Conservation (phyloP, 2,329 filamentous ascomycete genomes). For the Echinosphaeria canescens region DNA sequence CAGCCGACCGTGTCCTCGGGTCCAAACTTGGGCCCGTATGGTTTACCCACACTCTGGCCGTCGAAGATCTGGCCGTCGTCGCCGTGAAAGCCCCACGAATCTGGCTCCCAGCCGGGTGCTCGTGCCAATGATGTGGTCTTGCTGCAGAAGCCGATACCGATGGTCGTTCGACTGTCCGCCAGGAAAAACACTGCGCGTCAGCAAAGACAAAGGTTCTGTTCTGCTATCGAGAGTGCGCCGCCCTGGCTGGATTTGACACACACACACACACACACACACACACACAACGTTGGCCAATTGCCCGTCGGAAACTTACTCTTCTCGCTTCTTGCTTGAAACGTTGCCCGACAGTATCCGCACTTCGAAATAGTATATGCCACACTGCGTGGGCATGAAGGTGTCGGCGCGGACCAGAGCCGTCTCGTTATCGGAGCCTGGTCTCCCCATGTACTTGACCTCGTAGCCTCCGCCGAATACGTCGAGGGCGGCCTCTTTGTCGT, state of each 20-base stretch:
- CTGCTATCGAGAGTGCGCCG: too few species aligned
- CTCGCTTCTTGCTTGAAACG: constrained; percentile 24
- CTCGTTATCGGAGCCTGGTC: too few species aligned
- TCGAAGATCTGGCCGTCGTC: constrained; percentile 43
- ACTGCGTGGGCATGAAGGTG: constrained; percentile 69
- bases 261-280: too few species aligned
- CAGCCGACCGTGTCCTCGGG: constrained; percentile 39
- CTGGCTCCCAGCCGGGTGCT: constrained; percentile 43
- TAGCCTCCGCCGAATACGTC: constrained; percentile 56
- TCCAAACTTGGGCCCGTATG: constrained; percentile 33
- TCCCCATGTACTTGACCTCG: constrained; percentile 40
- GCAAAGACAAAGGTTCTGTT: too few species aligned
- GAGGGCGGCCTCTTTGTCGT: constrained; percentile 51
- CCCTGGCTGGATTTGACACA: too few species aligned
- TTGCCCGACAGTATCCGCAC: too few species aligned
- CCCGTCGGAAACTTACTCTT: constrained; percentile 28
- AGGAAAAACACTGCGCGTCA: too few species aligned
- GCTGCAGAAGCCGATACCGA: constrained; percentile 39
- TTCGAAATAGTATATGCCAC: constrained; percentile 91
- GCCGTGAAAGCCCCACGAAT: constrained; percentile 48
- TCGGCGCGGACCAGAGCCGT: constrained; percentile 68
- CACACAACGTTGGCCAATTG: too few species aligned
- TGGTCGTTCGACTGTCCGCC: too few species aligned
- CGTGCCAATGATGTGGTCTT: constrained; percentile 29
- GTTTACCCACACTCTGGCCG: constrained; percentile 30